Percentiles rank a stretch among this genome's conserved stretches.
Evolutionary conservation across 2,329 filamentous ascomycete genomes (phyloP).

Genomic region (Calonectria leucothoes): DNA sequence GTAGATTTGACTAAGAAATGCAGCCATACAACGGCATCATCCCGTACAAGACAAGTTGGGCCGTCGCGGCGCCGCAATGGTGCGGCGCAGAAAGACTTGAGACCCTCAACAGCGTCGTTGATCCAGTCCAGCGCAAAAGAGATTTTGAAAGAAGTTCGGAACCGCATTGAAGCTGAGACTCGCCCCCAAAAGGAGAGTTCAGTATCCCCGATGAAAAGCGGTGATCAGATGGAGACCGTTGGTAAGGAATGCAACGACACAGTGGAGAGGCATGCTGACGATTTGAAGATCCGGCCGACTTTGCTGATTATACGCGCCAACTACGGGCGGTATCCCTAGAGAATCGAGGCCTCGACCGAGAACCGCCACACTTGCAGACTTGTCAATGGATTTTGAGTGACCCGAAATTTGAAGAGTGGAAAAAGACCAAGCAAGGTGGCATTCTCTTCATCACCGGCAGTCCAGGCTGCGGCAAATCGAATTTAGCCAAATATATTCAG

Average conservation of each 20-base stretch:
- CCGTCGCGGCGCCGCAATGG: constrained; percentile 21
- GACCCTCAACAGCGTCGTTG: constrained; percentile 21
- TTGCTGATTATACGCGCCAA: constrained; percentile 24
- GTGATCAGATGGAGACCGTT: constrained; percentile 21
- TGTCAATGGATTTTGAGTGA: constrained; percentile 33
- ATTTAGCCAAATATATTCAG: constrained; percentile 35
- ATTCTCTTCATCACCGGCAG: constrained; percentile 34
- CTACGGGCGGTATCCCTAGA: constrained; percentile 28
- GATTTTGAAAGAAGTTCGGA: constrained; percentile 25
- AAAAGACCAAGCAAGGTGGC: constrained; percentile 20
- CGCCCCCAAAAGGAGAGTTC: constrained; percentile 13
- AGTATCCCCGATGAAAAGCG: constrained; percentile 1
- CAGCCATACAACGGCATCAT: neutral
- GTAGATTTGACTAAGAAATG: neutral
- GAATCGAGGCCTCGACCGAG: constrained; percentile 32
- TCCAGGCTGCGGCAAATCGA: constrained; percentile 35
- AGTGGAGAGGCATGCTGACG: neutral
- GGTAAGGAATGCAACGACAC: constrained; percentile 7
- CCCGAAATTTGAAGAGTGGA: constrained; percentile 26
- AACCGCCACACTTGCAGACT: constrained; percentile 31
- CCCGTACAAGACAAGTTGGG: neutral
- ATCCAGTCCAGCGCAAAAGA: constrained; percentile 29
- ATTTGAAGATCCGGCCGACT: constrained; percentile 21
- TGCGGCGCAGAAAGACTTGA: constrained; percentile 1
- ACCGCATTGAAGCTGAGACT: neutral